Base-by-base conservation (phyloP, 371 early-diverging fungal genomes). In the Mortierella sp. region DNA sequence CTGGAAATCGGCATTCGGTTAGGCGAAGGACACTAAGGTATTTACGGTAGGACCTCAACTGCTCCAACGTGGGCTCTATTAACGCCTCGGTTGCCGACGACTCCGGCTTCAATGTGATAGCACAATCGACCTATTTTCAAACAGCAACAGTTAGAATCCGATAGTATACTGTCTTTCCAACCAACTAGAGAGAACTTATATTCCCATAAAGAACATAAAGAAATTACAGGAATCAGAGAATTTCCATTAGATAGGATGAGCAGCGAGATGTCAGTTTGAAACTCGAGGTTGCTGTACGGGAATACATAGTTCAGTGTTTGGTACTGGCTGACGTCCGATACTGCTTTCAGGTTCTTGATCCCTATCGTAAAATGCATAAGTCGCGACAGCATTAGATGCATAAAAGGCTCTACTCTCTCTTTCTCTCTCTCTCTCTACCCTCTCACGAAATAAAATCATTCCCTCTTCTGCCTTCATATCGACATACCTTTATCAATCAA, bases 261-360 rank as follows among this genome's bases (percentile, higher is more conserved):
- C 5, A 90, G 59, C 28, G 86, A 85, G 54, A 91, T 76, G 66
- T 92, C 90, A 0, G 89, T 90, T 58, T 88, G 87, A 70, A 91
- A 87, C n/a, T 90, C 87, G 61, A 88, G 88, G 58, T 87, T 86
- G 62, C 86, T 87, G 73, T 84, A 92, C 11, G 92, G 92, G 68
- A 90, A 92, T 5, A 84, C 85, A 45, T 92, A 92, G 24, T 69
- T 79, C 22, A 92, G 84, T 4, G 86, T 84, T 70, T 92, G 92
- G 45, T 84, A 73, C 67, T 86, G 77, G 43, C 91, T 86, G 62
- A 91, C 65, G 20, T 88, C 84, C 22, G 84, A 78, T 28, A 92
- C 75, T 4, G 90, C 88, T 64, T 89, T 89, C 35, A 91, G 70
- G 68, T 92, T 92, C 22, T 88, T 87, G 43, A 92, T 86, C 12